These are phyloP conservation scores for Rhynchospora breviuscula DNA, from an alignment of 176 grass and related monocot species.

Conservation along the genomic window DNA sequence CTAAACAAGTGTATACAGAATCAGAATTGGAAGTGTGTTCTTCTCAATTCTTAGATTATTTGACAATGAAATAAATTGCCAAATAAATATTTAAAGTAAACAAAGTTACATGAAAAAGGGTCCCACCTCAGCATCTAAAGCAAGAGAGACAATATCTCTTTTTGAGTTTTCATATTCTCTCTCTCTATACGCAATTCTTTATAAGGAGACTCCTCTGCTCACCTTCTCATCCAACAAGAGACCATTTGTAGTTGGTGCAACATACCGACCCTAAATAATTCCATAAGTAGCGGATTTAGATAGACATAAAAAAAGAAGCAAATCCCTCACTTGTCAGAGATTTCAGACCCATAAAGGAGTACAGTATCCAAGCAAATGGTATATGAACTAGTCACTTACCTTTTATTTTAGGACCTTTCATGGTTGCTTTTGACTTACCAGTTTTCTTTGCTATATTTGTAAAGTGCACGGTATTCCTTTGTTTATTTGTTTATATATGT, in stretches of 20 bases:
- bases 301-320: conserved; percentile 14
- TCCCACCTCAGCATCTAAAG: conserved; percentile 28
- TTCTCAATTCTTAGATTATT: not conserved
- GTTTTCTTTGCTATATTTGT: not conserved
- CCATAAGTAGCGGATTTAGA: not conserved
- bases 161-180: conserved; percentile 54
- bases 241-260: conserved; percentile 6
- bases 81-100: conserved; percentile 38
- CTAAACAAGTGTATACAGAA: conserved; percentile 52
- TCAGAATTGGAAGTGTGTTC: conserved; percentile 36
- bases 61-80: conserved; percentile 26
- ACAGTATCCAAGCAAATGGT: conserved; percentile 24
- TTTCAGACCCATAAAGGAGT: conserved; percentile 18
- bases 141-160: conserved; percentile 95
- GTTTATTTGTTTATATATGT: no score
- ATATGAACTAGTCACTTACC: not conserved
- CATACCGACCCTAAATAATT: not conserved
- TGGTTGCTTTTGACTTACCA: not conserved
- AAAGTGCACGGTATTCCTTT: not conserved
- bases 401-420: not conserved
- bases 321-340: conserved; percentile 13
- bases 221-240: conserved; percentile 19
- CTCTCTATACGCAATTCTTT: conserved; percentile 23
- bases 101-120: conserved; percentile 31
- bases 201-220: conserved; percentile 25